These are phyloP conservation scores for Xanthoceras sorbifolium DNA, from an alignment of 345 rosid genomes.

Conservation along the genomic window DNA sequence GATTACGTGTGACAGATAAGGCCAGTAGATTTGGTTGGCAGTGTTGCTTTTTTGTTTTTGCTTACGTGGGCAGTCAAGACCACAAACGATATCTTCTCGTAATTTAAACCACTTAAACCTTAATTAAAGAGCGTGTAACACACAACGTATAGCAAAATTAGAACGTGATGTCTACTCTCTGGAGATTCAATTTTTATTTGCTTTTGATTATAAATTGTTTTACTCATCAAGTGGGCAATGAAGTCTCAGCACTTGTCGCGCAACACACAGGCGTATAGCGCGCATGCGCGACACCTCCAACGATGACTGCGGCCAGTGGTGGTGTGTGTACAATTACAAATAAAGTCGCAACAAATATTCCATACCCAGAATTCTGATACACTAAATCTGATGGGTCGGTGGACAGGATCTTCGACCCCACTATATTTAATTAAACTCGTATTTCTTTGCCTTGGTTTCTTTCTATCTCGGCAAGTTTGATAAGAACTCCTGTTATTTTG, in stretches of 20 bases:
- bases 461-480: not conserved
- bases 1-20: slow-evolving; percentile 23
- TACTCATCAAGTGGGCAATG: not conserved
- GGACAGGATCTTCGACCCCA: slow-evolving; percentile 34
- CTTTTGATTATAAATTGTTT: not conserved
- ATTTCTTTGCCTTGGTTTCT: not conserved
- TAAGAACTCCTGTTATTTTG: slow-evolving; percentile 7
- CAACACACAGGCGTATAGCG: not conserved
- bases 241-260: not conserved
- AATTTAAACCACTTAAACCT: not conserved
- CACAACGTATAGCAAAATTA: not conserved
- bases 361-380: not conserved
- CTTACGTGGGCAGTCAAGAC: not conserved
- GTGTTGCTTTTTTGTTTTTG: not conserved
- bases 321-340: not conserved
- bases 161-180: not conserved
- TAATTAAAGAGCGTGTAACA: not conserved
- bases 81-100: not conserved
- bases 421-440: not conserved
- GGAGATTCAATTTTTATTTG: not conserved
- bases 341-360: slow-evolving; percentile 3
- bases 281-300: slow-evolving; percentile 31
- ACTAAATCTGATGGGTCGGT: slow-evolving; percentile 30
- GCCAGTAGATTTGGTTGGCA: not conserved
- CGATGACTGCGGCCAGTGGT: slow-evolving; percentile 26